These are phyloP conservation scores for Cephaloascus fragrans DNA, from an alignment of 805 yeast species.

Conservation along the genomic window DNA sequence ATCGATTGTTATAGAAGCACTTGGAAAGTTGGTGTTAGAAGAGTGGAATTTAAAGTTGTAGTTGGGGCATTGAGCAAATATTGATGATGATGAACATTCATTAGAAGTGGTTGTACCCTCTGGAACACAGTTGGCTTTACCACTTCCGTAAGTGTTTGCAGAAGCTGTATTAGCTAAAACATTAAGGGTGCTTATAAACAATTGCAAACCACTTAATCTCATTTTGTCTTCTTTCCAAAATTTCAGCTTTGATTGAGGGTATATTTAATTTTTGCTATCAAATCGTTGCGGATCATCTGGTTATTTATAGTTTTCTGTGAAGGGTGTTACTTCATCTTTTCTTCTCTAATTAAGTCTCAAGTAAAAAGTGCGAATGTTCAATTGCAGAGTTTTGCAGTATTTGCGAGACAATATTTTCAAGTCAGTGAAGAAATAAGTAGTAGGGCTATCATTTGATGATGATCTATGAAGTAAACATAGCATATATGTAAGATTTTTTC, in stretches of 20 bases:
- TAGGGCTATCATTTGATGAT: no score
- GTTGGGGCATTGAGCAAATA: not conserved
- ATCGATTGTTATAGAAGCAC: constrained; percentile 5
- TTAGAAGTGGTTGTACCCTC: not conserved
- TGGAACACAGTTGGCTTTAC: not conserved
- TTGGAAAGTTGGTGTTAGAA: constrained; percentile 2
- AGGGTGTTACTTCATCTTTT: not conserved
- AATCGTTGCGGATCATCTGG: no score
- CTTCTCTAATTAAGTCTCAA: no score
- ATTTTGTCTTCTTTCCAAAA: no score
- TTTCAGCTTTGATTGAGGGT: not conserved
- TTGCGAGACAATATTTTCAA: no score
- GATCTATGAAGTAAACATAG: no score
- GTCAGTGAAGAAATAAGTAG: no score
- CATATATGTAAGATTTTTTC: no score
- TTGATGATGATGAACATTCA: not conserved
- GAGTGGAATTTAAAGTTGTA: not conserved
- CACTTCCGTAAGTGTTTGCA: not conserved
- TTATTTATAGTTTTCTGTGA: not conserved
- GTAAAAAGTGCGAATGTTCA: no score
- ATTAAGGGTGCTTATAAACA: not conserved
- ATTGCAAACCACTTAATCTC: not conserved
- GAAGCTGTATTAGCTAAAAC: not conserved
- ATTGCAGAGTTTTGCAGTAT: no score
- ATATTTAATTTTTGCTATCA: no score